phyloP scores from a whole-genome alignment of 768 basidiomycete genomes.

The Suillus luteus region DNA sequence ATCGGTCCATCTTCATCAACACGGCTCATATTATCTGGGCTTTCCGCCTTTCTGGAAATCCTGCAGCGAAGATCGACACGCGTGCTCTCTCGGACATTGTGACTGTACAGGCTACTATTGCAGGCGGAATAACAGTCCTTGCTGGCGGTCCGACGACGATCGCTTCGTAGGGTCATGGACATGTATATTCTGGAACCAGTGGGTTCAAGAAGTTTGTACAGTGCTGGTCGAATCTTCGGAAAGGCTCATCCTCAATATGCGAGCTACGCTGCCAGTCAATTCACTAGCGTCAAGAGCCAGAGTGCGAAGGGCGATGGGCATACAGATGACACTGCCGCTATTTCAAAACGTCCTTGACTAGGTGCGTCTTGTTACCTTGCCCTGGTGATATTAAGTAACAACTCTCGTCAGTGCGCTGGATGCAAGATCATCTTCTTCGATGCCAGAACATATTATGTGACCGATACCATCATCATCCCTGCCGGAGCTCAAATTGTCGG shows the following conservation, averaged over 20 bases:
- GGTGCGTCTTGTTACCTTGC: conserved; percentile 34
- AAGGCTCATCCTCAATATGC: conserved; percentile 69
- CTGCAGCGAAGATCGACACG: conserved; percentile 55
- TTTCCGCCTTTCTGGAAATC: conserved; percentile 53
- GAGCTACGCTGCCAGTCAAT: conserved; percentile 58
- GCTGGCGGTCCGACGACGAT: conserved; percentile 35
- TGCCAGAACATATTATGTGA: conserved; percentile 56
- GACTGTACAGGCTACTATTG: conserved; percentile 55
- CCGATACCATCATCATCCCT: conserved; percentile 48
- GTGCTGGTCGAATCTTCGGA: conserved; percentile 63
- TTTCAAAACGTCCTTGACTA: conserved; percentile 62
- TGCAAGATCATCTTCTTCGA: conserved; percentile 86
- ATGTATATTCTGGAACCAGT: conserved; percentile 60
- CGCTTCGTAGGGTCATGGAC: conserved; percentile 75
- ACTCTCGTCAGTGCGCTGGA: conserved; percentile 54
- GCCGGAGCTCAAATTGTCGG: conserved; percentile 48
- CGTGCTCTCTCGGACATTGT: conserved; percentile 60
- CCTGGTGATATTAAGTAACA: not conserved
- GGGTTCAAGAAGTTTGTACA: conserved; percentile 49
- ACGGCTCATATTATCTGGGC: conserved; percentile 64
- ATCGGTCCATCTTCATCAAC: conserved; percentile 59
- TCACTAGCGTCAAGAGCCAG: conserved; percentile 69
- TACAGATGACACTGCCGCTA: conserved; percentile 74
- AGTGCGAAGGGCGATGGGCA: conserved; percentile 76
- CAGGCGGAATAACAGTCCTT: conserved; percentile 41